A percentile compares a stretch with the other conserved stretches of the same genome.
phyloP scores from a whole-genome alignment of 148 eudicot genomes.

The Rhododendron ferrugineum region DNA sequence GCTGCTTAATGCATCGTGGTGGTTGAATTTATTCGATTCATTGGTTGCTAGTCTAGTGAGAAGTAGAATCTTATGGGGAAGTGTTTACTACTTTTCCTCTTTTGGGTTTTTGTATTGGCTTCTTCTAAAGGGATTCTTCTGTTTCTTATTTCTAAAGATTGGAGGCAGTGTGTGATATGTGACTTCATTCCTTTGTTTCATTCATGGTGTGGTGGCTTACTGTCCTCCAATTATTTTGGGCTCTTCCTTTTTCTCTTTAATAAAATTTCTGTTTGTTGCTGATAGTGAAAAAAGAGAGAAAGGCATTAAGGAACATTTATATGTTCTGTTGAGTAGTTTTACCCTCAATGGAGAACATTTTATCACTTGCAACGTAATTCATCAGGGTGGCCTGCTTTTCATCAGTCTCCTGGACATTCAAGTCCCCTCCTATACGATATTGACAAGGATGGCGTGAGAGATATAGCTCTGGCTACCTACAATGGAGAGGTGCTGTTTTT shows the following conservation, averaged over 20 bases:
- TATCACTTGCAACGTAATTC: constrained; percentile 12
- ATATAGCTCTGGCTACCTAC: constrained; percentile 89
- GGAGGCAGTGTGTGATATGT: background rate
- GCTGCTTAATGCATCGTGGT: background rate
- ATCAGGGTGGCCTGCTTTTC: constrained; percentile 99
- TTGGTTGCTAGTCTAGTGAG: background rate
- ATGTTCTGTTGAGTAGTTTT: background rate
- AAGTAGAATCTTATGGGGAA: background rate
- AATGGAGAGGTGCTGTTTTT: constrained; percentile 96
- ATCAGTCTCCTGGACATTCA: constrained; percentile 93
- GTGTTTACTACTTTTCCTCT: background rate
- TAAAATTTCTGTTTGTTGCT: background rate
- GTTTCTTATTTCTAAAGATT: background rate
- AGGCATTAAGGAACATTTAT: background rate
- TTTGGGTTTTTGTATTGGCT: background rate
- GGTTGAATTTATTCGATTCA: background rate
- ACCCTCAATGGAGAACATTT: background rate
- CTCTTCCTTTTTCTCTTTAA: background rate
- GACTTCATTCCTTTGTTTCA: background rate
- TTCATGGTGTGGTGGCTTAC: background rate
- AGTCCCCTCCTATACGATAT: constrained; percentile 95
- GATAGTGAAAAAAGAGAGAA: background rate
- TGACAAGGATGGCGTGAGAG: constrained; percentile 97
- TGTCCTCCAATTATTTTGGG: background rate
- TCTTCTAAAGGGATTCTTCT: background rate